phyloP scores from a whole-genome alignment of 2,329 filamentous ascomycete genomes.

The Penicillium sp. region DNA sequence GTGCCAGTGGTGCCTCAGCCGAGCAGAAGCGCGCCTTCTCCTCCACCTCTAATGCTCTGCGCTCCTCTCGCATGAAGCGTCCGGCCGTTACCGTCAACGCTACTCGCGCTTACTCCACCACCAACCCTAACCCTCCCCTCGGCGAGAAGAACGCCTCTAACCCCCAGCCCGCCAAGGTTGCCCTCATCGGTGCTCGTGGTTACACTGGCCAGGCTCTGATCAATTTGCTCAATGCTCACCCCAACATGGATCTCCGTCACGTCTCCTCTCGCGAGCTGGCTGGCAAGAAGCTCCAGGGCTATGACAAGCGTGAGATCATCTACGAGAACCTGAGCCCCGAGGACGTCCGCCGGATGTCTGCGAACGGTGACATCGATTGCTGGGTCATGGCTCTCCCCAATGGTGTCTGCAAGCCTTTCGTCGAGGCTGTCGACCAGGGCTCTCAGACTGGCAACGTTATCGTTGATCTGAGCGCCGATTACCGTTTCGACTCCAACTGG shows the following conservation, averaged over 20 bases:
- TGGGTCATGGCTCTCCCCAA: slow-evolving; percentile 99
- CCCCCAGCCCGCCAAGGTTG: slow-evolving; percentile 75
- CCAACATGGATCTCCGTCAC: slow-evolving; percentile 84
- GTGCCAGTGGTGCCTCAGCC: slow-evolving; percentile 50
- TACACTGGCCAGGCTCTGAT: slow-evolving; percentile 94
- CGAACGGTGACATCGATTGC: slow-evolving; percentile 83
- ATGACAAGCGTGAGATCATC: slow-evolving; percentile 85
- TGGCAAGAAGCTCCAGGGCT: slow-evolving; percentile 84
- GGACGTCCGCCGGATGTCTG: slow-evolving; percentile 82
- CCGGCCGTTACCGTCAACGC: slow-evolving; percentile 37
- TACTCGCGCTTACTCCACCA: slow-evolving; percentile 47
- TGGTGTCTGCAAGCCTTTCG: slow-evolving; percentile 89
- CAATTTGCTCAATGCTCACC: slow-evolving; percentile 82
- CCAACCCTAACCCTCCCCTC: slow-evolving; percentile 86
- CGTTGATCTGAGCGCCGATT: slow-evolving; percentile 94
- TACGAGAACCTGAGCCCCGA: slow-evolving; percentile 91
- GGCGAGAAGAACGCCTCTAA: slow-evolving; percentile 88
- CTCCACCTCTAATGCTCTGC: slow-evolving; percentile 53
- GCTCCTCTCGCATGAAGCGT: slow-evolving; percentile 38
- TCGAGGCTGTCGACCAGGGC: slow-evolving; percentile 80
- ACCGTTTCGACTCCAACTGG: slow-evolving; percentile 84
- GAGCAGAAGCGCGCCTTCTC: slow-evolving; percentile 72
- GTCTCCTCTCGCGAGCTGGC: slow-evolving; percentile 92
- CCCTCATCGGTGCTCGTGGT: slow-evolving; percentile 86
- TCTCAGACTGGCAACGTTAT: slow-evolving; percentile 73